Evolutionary conservation across 768 basidiomycete species (phyloP), one percentile per base, ranked within the genome.

Genomic region (Lentinula guzmanii): DNA sequence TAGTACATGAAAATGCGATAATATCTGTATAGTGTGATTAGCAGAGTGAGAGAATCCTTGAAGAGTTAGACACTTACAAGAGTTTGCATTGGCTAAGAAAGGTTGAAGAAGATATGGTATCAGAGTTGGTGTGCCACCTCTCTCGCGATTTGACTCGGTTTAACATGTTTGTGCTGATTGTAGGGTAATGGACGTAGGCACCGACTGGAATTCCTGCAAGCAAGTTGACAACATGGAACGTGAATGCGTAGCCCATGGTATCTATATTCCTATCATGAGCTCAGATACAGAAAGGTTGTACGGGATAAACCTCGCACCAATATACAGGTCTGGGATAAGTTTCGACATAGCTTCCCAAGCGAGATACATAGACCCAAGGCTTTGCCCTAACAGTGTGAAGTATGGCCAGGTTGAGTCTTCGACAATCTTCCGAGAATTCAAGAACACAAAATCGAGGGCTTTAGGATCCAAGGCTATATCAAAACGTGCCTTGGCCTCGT

Each of bases 181-280:
- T 97, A 1, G 97, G 97, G 69, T 97, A 99, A 72, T 99, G 97
- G 9, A 94, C 85, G 67, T 98, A 99, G 33, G 94, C 90, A 8
- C 90, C 94, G 24, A 96, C 81, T 2, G 91, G 87, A 43, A 93
- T 79, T 15, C 77, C 70, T 15, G 84, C 80, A 1, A 96, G 68
- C 56, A 85, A 73, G 0, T 82, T 74, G 7, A 95, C 86, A 34
- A 90, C 75, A 16, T 89, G 93, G 71, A 92, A 94, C 1, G 93
- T 93, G 70, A 98, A 98, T 0, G 95, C 94, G 67, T 95, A 97
- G 33, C 97, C 97, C 95, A 98, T 98, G 0, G 95, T 93, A 70
- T 99, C 96, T 97, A 66, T 2, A 48, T 51, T 9, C 18, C 8
- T 7, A 9, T 18, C 9, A 7, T 16, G 7, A 48, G 13, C 21